Percentiles rank a stretch among this genome's conserved stretches.
These are phyloP conservation scores for Galeopsis tetrahit DNA, from an alignment of 257 asterid species.

Conservation along the genomic window DNA sequence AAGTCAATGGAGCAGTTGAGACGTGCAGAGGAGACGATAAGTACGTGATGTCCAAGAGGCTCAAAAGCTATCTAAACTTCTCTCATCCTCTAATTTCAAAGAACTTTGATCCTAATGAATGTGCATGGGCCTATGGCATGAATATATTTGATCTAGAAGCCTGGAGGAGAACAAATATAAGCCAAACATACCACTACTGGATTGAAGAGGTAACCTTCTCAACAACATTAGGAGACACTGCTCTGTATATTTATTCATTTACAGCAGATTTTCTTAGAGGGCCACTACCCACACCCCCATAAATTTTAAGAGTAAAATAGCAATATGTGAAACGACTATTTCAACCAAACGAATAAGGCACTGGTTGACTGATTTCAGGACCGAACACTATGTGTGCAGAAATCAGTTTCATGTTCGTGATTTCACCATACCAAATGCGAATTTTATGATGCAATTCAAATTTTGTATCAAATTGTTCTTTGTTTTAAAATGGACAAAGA, in stretches of 20 bases:
- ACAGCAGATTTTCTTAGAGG: neutral
- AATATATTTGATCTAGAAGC: constrained; percentile 87
- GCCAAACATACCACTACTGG: constrained; percentile 83
- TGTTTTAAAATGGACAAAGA: too few species aligned
- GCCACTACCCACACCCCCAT: too few species aligned
- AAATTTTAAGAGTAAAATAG: too few species aligned
- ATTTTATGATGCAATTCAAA: neutral
- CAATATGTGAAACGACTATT: too few species aligned
- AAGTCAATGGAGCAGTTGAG: constrained; percentile 95
- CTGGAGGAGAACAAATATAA: constrained; percentile 88
- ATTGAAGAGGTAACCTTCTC: constrained; percentile 62
- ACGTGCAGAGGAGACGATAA: constrained; percentile 89
- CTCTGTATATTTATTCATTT: neutral
- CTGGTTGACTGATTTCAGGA: neutral
- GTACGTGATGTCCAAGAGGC: constrained; percentile 87
- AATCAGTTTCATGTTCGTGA: neutral
- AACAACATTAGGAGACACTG: neutral
- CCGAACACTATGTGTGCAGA: neutral
- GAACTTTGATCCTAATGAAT: constrained; percentile 73
- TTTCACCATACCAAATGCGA: neutral
- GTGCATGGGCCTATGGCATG: constrained; percentile 99
- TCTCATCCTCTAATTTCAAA: constrained; percentile 87
- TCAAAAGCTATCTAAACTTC: constrained; percentile 87
- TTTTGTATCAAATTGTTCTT: too few species aligned
- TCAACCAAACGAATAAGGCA: too few species aligned